Evolutionary conservation across 345 rosid species (phyloP), one percentile per base, ranked within the genome.

Genomic region (Schrenkiella parvula): DNA sequence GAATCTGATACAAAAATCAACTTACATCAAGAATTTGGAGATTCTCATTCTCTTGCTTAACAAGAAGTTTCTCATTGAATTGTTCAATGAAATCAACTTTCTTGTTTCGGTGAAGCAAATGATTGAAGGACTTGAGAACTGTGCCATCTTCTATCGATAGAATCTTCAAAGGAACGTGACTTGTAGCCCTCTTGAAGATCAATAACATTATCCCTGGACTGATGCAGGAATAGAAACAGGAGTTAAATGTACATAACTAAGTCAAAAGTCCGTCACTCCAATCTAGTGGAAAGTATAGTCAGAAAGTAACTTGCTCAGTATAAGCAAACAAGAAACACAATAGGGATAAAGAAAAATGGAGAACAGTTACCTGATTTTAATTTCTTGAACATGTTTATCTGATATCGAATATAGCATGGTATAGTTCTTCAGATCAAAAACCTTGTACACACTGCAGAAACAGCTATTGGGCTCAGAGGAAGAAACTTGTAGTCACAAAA

Each of bases 51-150:
- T 91, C 97, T 80, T 95, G 98, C 84, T 93, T 93, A 66, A 93
- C 97, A 82, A 93, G 98, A 78, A 93, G 98, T 80, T 93, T 93
- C 69, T 93, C 98, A 74, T 93, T 93, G 78, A 93, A 93, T 37
- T 93, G 98, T 79, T 93, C 98, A 12, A 93, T 93, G 80, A 95
- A 95, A 70, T 95, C 99, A 76, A 95, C 97, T 89, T 91, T 91
- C 84, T 91, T 95, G 79, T 88, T 91, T 38, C 93, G 87, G 79
- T 89, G 96, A 75, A 95, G 96, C 50, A 95, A 84, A 82, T 95
- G 99, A 71, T 83, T 78, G 65, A 95, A 95, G 37, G 90, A 78
- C 82, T 91, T 91, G 73, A 95, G 97, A 76, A 95, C 95, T 3
- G 90, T 87, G 53, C 99, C 99, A 81, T 95, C 99, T 85, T 95